phyloP scores from a whole-genome alignment of 495 filamentous ascomycete species.

The Daldinia caldariorum region DNA sequence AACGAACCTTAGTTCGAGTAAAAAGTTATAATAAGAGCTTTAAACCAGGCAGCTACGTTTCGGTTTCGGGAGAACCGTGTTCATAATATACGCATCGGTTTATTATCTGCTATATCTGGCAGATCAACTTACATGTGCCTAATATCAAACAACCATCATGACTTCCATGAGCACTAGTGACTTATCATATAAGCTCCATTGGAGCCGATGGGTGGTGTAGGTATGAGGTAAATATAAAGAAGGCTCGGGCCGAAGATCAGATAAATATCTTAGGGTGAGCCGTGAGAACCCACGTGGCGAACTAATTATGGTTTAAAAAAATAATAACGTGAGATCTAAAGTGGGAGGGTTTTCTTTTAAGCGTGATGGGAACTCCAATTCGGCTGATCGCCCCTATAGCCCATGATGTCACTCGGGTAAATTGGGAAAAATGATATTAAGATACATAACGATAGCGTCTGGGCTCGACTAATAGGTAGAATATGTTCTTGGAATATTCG shows the following conservation, averaged over 20 bases:
- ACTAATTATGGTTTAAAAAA: conserved; percentile 12
- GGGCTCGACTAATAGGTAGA: not conserved
- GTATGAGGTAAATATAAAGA: not conserved
- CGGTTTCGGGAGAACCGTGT: not conserved
- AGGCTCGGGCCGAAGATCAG: conserved; percentile 14
- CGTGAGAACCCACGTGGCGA: conserved; percentile 35
- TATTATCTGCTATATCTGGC: not conserved
- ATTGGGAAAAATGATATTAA: conserved; percentile 17
- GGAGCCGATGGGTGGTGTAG: not conserved
- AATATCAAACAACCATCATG: not conserved
- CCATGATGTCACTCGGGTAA: conserved; percentile 16
- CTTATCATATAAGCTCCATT: conserved; percentile 4
- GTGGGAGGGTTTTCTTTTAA: conserved; percentile 12
- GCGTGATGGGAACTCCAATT: conserved; percentile 24
- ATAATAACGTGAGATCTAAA: conserved; percentile 3
- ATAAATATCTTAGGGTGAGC: conserved; percentile 16
- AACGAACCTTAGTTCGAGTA: not conserved
- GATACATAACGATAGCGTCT: not conserved
- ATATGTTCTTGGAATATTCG: conserved; percentile 2
- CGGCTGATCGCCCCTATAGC: not conserved
- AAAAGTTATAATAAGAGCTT: not conserved
- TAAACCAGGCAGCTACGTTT: not conserved
- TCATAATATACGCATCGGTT: not conserved
- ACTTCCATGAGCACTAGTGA: not conserved
- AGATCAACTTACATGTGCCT: not conserved